Evolutionary conservation across 352 stramenopile species (phyloP), one percentile per base, ranked within the genome.

Genomic region (Pythium oligandrum): DNA sequence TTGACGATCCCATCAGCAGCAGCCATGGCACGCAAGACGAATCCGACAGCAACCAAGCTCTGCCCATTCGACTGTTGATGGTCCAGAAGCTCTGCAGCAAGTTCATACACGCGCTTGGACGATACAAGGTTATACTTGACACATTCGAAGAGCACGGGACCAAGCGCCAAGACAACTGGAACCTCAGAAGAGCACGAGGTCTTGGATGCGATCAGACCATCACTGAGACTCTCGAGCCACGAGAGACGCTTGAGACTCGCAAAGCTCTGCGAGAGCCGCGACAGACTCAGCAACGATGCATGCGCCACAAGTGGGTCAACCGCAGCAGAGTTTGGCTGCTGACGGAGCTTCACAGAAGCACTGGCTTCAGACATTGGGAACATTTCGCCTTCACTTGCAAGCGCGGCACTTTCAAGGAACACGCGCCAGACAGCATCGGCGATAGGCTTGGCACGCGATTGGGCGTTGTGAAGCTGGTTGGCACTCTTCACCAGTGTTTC

Each of bases 191-290:
- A 26, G 17, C 17, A 26, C 17, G 17, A 26, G 17, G 17, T 26
- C 17, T 26, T 26, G 17, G 17, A 26, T 26, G 43, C 43, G 26
- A 32, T 9, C 30, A 39, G 44, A 88, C 54, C 40, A 81, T 9
- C 12, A n/a, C 36, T 42, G 49, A 85, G 7, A 44, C 76, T 76
- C 11, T 43, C 36, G 7, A 88, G 68, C 77, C 77, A 88, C n/a
- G 60, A 2, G 37, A 63, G 56, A 9, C 56, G 48, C 43, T 40
- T 12, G 6, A 47, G 37, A 12, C 30, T 9, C 3, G 57, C 44
- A 26, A 64, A 47, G 4, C 38, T 26, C 30, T 7, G 9, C 3
- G 50, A 26, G 17, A 64, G 32, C 40, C 48, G 48, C 1, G 44
- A 44, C 10, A 64, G 50, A 6, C 48, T 46, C 38, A 64, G 53